Percentiles rank a stretch among this genome's conserved stretches.
phyloP scores from a whole-genome alignment of 2,329 filamentous ascomycete genomes.

The Xylaria sp. region DNA sequence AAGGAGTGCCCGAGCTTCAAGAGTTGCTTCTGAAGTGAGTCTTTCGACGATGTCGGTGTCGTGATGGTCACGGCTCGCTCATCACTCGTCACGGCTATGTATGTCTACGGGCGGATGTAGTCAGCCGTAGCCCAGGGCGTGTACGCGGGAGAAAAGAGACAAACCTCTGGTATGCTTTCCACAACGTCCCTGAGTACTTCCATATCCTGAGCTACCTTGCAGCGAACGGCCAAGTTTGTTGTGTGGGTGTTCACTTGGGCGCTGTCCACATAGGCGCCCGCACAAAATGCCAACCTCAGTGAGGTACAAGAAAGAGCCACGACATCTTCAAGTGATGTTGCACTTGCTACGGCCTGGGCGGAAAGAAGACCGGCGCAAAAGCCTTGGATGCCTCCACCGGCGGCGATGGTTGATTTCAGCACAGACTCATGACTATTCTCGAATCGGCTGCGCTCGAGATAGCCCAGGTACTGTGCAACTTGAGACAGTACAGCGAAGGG shows the following conservation, averaged over 20 bases:
- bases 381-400: conserved; percentile 19
- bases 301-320: conserved; percentile 9
- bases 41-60: background rate
- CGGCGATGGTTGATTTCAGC: conserved; percentile 14
- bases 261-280: conserved; percentile 6
- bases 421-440: background rate
- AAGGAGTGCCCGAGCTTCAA: background rate
- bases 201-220: background rate
- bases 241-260: background rate
- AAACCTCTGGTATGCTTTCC: no score
- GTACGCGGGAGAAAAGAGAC: no score
- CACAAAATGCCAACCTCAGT: conserved; percentile 7
- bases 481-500: conserved; percentile 3
- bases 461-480: conserved; percentile 1
- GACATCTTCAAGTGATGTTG: background rate
- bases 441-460: background rate
- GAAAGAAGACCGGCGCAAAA: conserved; percentile 7
- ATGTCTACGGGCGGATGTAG: no score
- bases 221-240: background rate
- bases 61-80: conserved; percentile 9
- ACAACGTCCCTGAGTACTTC: conserved; percentile 3
- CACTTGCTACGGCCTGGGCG: conserved; percentile 13
- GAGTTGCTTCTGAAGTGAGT: background rate
- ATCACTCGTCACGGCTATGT: conserved; percentile 10
- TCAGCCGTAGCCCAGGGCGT: no score